Percentiles rank a stretch among this genome's conserved stretches.
Conservation (phyloP, 2,329 filamentous ascomycete species). For the Penicillium glabrum region DNA sequence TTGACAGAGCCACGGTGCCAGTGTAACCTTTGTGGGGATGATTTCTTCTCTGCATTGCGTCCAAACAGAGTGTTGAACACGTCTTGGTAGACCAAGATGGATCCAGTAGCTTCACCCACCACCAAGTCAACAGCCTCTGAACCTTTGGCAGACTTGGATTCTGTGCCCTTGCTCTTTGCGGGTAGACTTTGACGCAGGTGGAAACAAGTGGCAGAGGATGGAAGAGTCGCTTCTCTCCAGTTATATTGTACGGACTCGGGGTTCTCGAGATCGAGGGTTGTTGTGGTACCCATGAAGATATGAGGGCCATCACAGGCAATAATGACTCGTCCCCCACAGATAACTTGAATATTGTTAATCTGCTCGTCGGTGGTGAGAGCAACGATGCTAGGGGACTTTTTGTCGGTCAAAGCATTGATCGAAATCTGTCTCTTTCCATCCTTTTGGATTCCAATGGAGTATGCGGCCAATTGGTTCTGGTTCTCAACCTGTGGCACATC, state of each 20-base stretch:
- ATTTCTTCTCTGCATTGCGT: slow-evolving; percentile 26
- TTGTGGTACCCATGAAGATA: slow-evolving; percentile 61
- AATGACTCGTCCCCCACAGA: slow-evolving; percentile 33
- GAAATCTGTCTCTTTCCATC: slow-evolving; percentile 40
- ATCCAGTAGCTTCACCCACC: slow-evolving; percentile 73
- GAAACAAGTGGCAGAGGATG: slow-evolving; percentile 66
- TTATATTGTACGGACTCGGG: slow-evolving; percentile 45
- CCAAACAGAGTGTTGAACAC: slow-evolving; percentile 48
- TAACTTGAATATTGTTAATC: slow-evolving; percentile 31
- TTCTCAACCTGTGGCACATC: slow-evolving; percentile 26
- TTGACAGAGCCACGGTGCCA: slow-evolving; percentile 89
- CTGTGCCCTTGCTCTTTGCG: slow-evolving; percentile 19
- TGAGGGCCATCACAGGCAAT: slow-evolving; percentile 41
- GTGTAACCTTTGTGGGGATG: slow-evolving; percentile 68
- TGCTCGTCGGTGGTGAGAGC: slow-evolving; percentile 31
- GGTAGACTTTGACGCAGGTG: slow-evolving; percentile 55
- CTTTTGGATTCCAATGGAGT: slow-evolving; percentile 36
- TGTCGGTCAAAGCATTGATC: slow-evolving; percentile 21
- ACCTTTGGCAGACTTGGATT: slow-evolving; percentile 25
- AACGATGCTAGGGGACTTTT: slow-evolving; percentile 20
- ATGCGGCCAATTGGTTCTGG: slow-evolving; percentile 34
- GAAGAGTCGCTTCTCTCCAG: slow-evolving; percentile 56
- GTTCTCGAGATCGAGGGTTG: slow-evolving; percentile 31
- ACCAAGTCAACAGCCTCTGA: slow-evolving; percentile 66
- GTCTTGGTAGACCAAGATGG: slow-evolving; percentile 80